Percentiles rank a stretch among this genome's conserved stretches.
Conservation (phyloP, 257 asterid species). For the Fraxinus pennsylvanica region DNA sequence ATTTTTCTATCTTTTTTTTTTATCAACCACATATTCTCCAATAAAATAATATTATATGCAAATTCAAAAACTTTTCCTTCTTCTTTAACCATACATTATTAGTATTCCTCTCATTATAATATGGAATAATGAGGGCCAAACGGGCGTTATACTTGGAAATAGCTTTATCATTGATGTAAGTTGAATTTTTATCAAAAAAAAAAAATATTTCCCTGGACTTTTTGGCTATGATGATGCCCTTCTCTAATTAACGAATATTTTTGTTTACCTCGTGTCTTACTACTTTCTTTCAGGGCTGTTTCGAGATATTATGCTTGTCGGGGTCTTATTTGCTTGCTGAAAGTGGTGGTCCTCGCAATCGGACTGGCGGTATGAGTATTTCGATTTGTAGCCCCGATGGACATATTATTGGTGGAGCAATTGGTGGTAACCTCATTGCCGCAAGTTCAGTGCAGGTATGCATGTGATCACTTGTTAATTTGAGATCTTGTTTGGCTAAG, state of each 20-base stretch:
- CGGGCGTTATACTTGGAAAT: neutral
- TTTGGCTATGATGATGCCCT: neutral
- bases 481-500: neutral
- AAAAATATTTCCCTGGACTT: neutral
- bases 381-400: conserved; percentile 74
- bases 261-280: too few species aligned
- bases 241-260: neutral
- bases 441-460: conserved; percentile 68
- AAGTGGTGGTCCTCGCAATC: conserved; percentile 62
- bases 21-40: too few species aligned
- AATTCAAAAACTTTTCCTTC: too few species aligned
- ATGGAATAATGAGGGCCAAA: too few species aligned
- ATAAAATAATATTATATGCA: too few species aligned
- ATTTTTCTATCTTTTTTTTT: too few species aligned
- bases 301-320: conserved; percentile 69
- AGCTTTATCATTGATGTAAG: neutral
- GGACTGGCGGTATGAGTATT: conserved; percentile 72
- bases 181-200: neutral
- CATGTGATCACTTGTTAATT: too few species aligned
- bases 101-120: too few species aligned
- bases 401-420: conserved; percentile 68
- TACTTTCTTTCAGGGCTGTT: conserved; percentile 54
- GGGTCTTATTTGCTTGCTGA: conserved; percentile 71
- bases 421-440: conserved; percentile 72
- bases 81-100: too few species aligned